These are phyloP conservation scores for Zygotorulaspora florentina DNA, from an alignment of 805 yeast species.

Conservation along the genomic window DNA sequence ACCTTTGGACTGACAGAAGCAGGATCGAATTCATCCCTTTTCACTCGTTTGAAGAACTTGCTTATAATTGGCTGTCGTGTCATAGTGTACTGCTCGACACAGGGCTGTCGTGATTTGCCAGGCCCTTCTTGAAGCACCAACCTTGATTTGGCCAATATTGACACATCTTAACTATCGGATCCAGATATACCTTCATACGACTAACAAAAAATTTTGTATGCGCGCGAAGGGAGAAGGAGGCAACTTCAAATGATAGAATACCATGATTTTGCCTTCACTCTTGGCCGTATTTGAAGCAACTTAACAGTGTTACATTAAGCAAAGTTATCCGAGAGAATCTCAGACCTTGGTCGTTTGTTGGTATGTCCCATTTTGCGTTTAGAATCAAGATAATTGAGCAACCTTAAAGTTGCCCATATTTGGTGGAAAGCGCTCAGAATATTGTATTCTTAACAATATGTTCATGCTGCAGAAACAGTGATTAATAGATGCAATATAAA, in stretches of 20 bases:
- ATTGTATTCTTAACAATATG: too few relatives aligned
- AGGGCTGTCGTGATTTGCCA: neutral
- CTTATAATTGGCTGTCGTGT: constrained; percentile 31
- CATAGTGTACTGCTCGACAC: constrained; percentile 4
- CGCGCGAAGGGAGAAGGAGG: constrained; percentile 4
- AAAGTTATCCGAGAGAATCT: neutral
- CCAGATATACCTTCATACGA: constrained; percentile 7
- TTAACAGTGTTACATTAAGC: neutral
- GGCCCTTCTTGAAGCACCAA: neutral
- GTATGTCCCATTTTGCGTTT: constrained; percentile 8
- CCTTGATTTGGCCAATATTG: too few relatives aligned
- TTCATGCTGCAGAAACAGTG: too few relatives aligned
- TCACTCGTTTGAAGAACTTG: constrained; percentile 25
- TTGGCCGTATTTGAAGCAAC: neutral
- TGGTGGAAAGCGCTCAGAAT: too few relatives aligned
- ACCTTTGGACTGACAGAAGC: neutral
- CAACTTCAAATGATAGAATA: neutral
- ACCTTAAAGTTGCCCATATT: too few relatives aligned
- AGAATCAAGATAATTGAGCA: too few relatives aligned
- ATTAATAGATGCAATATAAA: neutral
- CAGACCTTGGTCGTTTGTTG: constrained; percentile 4
- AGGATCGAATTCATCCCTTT: neutral
- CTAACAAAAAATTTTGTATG: constrained; percentile 6
- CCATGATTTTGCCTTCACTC: neutral
- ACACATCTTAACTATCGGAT: too few relatives aligned